phyloP scores from a whole-genome alignment of 2,329 filamentous ascomycete genomes.

The Rhinocladiella mackenziei region DNA sequence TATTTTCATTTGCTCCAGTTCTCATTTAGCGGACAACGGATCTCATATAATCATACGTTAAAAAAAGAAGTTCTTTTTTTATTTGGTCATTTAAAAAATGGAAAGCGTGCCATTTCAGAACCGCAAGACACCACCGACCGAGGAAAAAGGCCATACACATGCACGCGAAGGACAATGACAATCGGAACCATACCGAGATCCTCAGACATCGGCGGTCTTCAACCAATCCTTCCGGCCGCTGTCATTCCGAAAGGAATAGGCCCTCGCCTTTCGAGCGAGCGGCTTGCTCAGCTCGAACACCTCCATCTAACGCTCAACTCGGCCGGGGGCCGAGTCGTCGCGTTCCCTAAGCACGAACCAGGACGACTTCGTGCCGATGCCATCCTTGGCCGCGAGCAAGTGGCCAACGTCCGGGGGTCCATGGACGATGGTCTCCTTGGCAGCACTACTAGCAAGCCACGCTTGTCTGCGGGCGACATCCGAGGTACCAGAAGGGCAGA shows the following conservation, averaged over 20 bases:
- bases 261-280: constrained; percentile 2
- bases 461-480: constrained; percentile 17
- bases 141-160: too few species aligned
- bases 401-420: constrained; percentile 18
- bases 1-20: too few species aligned
- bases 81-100: too few species aligned
- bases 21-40: too few species aligned
- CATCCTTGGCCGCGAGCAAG: constrained; percentile 20
- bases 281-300: constrained; percentile 8
- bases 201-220: constrained; percentile 19
- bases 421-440: constrained; percentile 2
- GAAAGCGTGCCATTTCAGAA: too few species aligned
- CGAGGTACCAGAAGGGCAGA: constrained; percentile 5
- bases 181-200: background rate
- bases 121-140: too few species aligned
- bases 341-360: constrained; percentile 13
- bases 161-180: too few species aligned
- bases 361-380: constrained; percentile 9
- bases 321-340: constrained; percentile 14
- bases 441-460: constrained; percentile 9
- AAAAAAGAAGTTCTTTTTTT: too few species aligned
- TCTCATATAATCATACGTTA: too few species aligned
- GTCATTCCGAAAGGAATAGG: constrained; percentile 19
- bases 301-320: constrained; percentile 15
- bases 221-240: constrained; percentile 10